Base-by-base conservation (phyloP, 208 protist genomes). In the Eutreptiella sp. region DNA sequence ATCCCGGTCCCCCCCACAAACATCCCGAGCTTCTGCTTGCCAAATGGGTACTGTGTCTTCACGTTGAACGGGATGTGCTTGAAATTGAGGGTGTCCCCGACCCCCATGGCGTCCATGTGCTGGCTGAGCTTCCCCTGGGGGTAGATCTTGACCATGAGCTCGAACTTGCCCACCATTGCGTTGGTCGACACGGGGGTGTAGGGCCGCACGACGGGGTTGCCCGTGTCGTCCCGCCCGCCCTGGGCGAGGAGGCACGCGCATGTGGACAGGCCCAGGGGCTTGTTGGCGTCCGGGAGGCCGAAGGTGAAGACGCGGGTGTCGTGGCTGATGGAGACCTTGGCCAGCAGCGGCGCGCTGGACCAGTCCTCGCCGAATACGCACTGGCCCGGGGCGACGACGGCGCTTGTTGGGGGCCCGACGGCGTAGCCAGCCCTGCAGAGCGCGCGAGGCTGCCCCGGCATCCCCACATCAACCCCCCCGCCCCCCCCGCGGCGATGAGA, bases 1-100 rank as follows among this genome's bases (percentile, higher is more conserved):
- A 94, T 75, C 33, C 89, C 89, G 1, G 89, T 90, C 61, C 88
- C 88, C 46, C 85, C 88, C 35, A 72, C 78, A 73, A 94, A 87
- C 72, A 94, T 68, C 46, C 84, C 88, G 16, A 89, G 76, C 14
- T 68, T 65, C 73, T 81, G 89, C 24, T 70, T 64, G 66, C 84
- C 79, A 68, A 80, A 81, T 66, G 68, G 75, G 70, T 92, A 93
- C 7, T 70, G 60, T n/a, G n/a, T n/a, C 28, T 53, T 59, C 32
- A 88, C 66, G 69, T 88, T 87, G 72, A 85, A 86, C 55, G 83
- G 75, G 43, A 86, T 68, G 0, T 76, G 65, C 35, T 80, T 79
- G 68, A 90, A 87, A 29, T 85, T 66, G 21, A 90, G 76, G 4
- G 14, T 76, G 4, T 92, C 83, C 5, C 85, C 85, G 5, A 88